Evolutionary conservation across 306 rosid species (phyloP).

Genomic region (Vigna reflexopilosa): DNA sequence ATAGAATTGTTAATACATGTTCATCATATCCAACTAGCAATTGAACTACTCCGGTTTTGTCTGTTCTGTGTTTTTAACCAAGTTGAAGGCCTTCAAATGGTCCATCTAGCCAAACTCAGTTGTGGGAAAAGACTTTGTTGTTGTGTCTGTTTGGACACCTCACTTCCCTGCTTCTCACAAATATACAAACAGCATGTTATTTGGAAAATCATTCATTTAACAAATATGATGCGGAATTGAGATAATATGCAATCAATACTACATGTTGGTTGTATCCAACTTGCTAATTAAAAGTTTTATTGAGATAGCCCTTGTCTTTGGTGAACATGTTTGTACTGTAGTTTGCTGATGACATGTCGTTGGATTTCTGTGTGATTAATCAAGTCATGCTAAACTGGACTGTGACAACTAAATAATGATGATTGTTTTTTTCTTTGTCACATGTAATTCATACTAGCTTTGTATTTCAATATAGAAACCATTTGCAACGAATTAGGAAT

Average conservation of each 20-base stretch:
- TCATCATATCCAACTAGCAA: background rate
- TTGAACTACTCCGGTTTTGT: slow-evolving; percentile 61
- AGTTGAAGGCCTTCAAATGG: no score
- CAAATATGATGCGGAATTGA: background rate
- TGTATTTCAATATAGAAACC: background rate
- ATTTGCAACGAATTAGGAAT: background rate
- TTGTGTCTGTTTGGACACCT: slow-evolving; percentile 41
- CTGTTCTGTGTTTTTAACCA: background rate
- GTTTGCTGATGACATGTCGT: background rate
- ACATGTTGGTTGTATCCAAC: background rate
- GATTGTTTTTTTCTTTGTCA: background rate
- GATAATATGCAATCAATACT: background rate
- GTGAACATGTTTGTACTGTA: background rate
- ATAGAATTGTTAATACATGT: background rate
- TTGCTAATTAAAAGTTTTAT: background rate
- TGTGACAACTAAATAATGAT: background rate
- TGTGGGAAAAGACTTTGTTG: background rate
- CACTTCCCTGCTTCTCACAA: slow-evolving; percentile 66
- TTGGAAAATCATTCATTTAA: slow-evolving; percentile 37
- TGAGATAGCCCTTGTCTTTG: background rate
- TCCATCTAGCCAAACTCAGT: background rate
- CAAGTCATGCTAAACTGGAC: background rate
- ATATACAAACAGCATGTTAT: slow-evolving; percentile 58
- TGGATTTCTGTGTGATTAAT: background rate
- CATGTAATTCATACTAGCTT: background rate